Percentiles rank a stretch among this genome's conserved stretches.
Evolutionary conservation across 2,329 filamentous ascomycete species (phyloP).

Genomic region (Polytolypa hystricis): DNA sequence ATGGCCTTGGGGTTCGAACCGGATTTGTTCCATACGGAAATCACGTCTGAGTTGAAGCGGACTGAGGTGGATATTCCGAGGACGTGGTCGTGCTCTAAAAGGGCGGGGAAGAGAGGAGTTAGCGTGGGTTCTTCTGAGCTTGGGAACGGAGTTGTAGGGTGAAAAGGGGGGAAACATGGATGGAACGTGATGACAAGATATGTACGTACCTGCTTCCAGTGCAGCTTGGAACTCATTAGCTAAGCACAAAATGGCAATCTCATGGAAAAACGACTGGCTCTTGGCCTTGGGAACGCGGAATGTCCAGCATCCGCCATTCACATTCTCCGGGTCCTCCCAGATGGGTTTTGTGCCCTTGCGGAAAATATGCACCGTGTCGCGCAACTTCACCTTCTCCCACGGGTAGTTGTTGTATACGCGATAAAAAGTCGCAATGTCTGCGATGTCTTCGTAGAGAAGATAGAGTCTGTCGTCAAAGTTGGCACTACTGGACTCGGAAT

Average conservation of each 20-base stretch:
- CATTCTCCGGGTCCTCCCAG: constrained; percentile 80
- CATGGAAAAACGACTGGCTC: constrained; percentile 40
- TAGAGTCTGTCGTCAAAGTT: constrained; percentile 26
- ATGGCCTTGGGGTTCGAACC: constrained; percentile 68
- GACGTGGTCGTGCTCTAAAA: constrained; percentile 64
- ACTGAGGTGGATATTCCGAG: constrained; percentile 81
- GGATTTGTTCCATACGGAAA: constrained; percentile 90
- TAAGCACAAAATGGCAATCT: constrained; percentile 25
- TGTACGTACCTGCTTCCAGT: constrained; percentile 72
- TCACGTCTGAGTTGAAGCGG: constrained; percentile 77
- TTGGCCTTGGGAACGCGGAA: constrained; percentile 74
- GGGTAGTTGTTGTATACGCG: constrained; percentile 73
- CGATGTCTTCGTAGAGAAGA: constrained; percentile 29
- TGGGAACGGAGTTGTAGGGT: neutral
- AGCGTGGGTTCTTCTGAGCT: constrained; percentile 1
- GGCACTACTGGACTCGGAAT: constrained; percentile 16
- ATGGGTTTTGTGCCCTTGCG: constrained; percentile 65
- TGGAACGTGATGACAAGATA: constrained; percentile 14
- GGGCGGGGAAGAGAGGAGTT: neutral
- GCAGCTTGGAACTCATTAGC: constrained; percentile 39
- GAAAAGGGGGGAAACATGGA: neutral
- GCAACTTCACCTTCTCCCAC: constrained; percentile 62
- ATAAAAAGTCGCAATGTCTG: constrained; percentile 51
- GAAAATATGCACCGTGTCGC: constrained; percentile 69
- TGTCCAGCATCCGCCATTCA: constrained; percentile 79